Evolutionary conservation across 2,329 filamentous ascomycete genomes (phyloP), one percentile per base, ranked within the genome.

Genomic region (Onygenales sp.): DNA sequence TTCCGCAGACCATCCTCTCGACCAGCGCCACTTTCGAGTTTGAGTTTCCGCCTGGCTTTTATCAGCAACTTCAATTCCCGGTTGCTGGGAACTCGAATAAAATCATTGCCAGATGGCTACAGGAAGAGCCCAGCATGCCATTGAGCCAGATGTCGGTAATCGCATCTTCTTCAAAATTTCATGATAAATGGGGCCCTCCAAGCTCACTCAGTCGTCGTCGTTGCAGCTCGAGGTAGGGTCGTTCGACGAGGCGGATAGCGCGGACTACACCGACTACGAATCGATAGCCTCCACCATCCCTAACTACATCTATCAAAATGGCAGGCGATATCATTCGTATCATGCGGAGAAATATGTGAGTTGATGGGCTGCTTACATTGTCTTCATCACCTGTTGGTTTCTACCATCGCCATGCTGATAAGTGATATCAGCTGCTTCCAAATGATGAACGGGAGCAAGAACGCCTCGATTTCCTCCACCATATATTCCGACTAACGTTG

Each of bases 381-480:
- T 56, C 11, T 8, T 32, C 8, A 17, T 47, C 21, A 7, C 21
- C 14, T 49, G 7, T 36, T 50, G 59, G 59, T 7, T 38, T 50
- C 14, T 58, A 59, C 14, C 13, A 44, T 47, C 11, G 9, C 35
- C 6, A 31, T 39, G 13, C 14, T 35, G 31, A 49, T 14, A 36
- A 14, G 10, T 49, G 31, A 39, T 36, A 33, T 14, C 46, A 49
- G 51, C 17, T 56, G 9, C 48, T 58, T 27, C 58, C 58, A 31
- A 60, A 60, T 32, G 58, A 60, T 45, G 58, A 58, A 51, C 54
- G 56, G 36, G 69, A 73, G 51, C 68, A 73, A 46, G 66, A 71
- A 41, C 66, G 70, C 0, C 62, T 74, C 2, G 70, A 73, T 45
- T 70, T 73, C 59, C 54, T 68, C 3, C 70, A 74, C 48, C 63